Base-by-base conservation (phyloP, 805 yeast species). In the Tetrapisispora iriomotensis region DNA sequence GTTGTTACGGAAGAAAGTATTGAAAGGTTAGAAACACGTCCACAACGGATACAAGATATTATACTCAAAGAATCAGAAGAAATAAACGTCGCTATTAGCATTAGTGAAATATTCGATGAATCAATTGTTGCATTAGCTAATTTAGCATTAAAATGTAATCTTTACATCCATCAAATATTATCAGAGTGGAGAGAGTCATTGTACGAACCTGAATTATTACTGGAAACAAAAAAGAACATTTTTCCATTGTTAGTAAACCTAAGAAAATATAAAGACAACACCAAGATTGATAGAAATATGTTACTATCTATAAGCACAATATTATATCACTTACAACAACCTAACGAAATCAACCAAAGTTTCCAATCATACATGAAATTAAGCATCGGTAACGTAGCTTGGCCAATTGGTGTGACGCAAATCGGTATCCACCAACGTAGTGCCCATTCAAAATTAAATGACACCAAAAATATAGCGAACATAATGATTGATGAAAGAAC, bases 371-470 rank as follows among this genome's bases (percentile, higher is more conserved):
- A 86, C 49, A 63, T 85, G 66, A 72, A 79, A 45, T 61, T 86
- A 41, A 79, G 90, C 52, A 79, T 86, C 14, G 96, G 95, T 1
- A 83, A 84, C 48, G 85, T 82, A 2, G 88, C 92, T 4, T 86
- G 94, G 94, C 96, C 96, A 2, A 81, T 85, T 46, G 96, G 95
- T 21, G 82, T 86, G 12, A 66, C 76, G 7, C 74, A 74, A 41
- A 81, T 86, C 13, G 86, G 92, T 36, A 83, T 86, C 42, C 95
- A 85, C 55, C 79, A 77, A 9, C 64, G 94, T 43, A 72, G 78
- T 40, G 77, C 82, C 1, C 77, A 74, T 38, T 67, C 70, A 41
- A 74, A 72, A 46, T 22, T 37, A 30, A 75, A 77, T 15, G 42
- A 46, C 29, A 20, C 10, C 15, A 38, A 45, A 25, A 44, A 54